phyloP scores from a whole-genome alignment of 148 eudicot species.

The Suaeda aralocaspica region DNA sequence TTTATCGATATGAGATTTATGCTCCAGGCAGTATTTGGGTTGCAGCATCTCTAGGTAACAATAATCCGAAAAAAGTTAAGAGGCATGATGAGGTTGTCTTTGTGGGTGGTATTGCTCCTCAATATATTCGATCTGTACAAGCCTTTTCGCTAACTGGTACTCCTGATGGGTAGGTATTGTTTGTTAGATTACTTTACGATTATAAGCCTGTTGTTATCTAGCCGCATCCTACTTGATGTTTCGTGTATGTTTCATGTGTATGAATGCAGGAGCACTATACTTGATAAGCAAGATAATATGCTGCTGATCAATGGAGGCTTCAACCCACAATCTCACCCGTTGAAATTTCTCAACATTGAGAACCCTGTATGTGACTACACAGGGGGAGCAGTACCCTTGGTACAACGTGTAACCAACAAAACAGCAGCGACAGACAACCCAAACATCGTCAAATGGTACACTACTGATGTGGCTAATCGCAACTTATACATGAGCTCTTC shows the following conservation, averaged over 20 bases:
- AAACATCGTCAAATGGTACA: not conserved
- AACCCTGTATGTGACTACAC: not conserved
- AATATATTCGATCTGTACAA: conserved; percentile 16
- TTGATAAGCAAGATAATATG: not conserved
- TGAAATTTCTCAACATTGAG: conserved; percentile 3
- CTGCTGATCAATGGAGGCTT: not conserved
- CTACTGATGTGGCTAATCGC: not conserved
- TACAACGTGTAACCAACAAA: not conserved
- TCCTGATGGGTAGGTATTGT: not conserved
- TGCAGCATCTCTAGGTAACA: not conserved
- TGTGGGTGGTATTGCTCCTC: conserved; percentile 20
- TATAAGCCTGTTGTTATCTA: too few relatives aligned
- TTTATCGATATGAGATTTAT: conserved; percentile 5
- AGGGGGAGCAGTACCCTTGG: not conserved
- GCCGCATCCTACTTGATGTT: too few relatives aligned
- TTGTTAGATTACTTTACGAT: not conserved
- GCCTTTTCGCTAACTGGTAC: not conserved
- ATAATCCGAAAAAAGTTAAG: not conserved
- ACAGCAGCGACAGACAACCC: not conserved
- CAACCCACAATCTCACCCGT: conserved; percentile 11
- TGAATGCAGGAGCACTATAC: not conserved
- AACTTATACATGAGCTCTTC: not conserved
- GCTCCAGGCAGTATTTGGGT: conserved; percentile 2
- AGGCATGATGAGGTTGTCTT: conserved; percentile 12
- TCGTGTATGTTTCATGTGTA: not conserved